Conservation (phyloP, 805 yeast species). For the Hanseniaspora taiwanica region DNA sequence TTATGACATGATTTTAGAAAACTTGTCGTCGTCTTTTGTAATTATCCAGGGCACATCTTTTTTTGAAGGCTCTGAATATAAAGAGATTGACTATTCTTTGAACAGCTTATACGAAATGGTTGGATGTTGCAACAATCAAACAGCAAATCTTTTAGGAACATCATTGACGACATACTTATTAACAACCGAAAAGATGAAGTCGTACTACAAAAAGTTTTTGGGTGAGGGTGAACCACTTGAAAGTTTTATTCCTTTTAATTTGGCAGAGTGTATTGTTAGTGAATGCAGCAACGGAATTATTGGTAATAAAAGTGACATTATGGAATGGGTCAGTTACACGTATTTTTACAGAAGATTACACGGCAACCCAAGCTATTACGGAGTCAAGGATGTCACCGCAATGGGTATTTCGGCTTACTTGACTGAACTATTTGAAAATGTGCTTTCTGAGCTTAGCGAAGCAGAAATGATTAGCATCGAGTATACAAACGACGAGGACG, state of each 20-base stretch:
- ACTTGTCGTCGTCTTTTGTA: slow-evolving; percentile 42
- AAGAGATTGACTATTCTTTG: slow-evolving; percentile 56
- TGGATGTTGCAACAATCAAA: slow-evolving; percentile 25
- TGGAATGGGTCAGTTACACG: slow-evolving; percentile 81
- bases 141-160: slow-evolving; percentile 24
- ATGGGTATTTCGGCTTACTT: slow-evolving; percentile 67
- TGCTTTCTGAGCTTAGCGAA: slow-evolving; percentile 48
- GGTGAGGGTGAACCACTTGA: slow-evolving; percentile 73
- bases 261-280: slow-evolving; percentile 57
- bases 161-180: slow-evolving; percentile 39
- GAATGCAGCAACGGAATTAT: slow-evolving; percentile 62
- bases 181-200: slow-evolving; percentile 40
- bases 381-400: slow-evolving; percentile 49
- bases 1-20: slow-evolving; percentile 36
- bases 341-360: slow-evolving; percentile 71
- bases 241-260: slow-evolving; percentile 43
- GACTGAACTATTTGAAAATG: slow-evolving; percentile 69
- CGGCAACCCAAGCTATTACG: slow-evolving; percentile 80
- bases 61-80: slow-evolving; percentile 61
- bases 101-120: slow-evolving; percentile 56
- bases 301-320: slow-evolving; percentile 63
- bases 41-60: slow-evolving; percentile 58
- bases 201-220: slow-evolving; percentile 60
- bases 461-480: slow-evolving; percentile 51
- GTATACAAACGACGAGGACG: slow-evolving; percentile 22